Evolutionary conservation across 257 asterid species (phyloP), one percentile per base, ranked within the genome.

Genomic region (Salvia splendens): DNA sequence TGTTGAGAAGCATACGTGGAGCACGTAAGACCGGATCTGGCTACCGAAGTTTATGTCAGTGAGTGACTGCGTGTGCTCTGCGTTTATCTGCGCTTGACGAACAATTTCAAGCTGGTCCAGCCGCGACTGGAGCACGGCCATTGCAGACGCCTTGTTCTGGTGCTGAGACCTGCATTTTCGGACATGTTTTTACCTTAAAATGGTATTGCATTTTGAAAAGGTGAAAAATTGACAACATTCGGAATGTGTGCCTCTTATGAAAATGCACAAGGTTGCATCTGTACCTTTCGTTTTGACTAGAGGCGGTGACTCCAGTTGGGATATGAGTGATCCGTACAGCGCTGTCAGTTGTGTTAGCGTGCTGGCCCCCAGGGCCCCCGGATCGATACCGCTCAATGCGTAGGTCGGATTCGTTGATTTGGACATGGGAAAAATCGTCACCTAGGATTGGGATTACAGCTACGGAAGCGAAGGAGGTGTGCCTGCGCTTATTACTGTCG

Each of bases 61-160:
- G 62, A 94, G 95, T 43, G 95, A 94, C 75, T 77, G 83, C 0
- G 95, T 88, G 71, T 91, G 97, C 77, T 88, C 96, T 15, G 99
- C 82, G 12, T 85, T 91, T 49, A 81, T 75, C 84, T 84, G 82
- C 56, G 96, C 93, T 73, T 83, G 97, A 5, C 96, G 95, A 43
- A 79, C 79, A 83, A 88, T 78, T 83, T 94, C 99, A 42, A 91
- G 96, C 45, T 91, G 92, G 80, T 91, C 97, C 82, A 94, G 73
- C 51, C 99, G 95, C 15, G 95, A 88, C 76, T 94, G 99, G 60
- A 94, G 97, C 73, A 91, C 99, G 2, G 97, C 78, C 97, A 91
- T 84, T 12, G 99, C 99, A 43, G 97, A 94, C 49, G 96, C 78
- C 84, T 81, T 91, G 88, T 94, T 94, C 77, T 77, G 87, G 85